A percentile compares a stretch with the other conserved stretches of the same genome.
phyloP scores from a whole-genome alignment of 495 filamentous ascomycete genomes.

The Cladorrhinum samala region DNA sequence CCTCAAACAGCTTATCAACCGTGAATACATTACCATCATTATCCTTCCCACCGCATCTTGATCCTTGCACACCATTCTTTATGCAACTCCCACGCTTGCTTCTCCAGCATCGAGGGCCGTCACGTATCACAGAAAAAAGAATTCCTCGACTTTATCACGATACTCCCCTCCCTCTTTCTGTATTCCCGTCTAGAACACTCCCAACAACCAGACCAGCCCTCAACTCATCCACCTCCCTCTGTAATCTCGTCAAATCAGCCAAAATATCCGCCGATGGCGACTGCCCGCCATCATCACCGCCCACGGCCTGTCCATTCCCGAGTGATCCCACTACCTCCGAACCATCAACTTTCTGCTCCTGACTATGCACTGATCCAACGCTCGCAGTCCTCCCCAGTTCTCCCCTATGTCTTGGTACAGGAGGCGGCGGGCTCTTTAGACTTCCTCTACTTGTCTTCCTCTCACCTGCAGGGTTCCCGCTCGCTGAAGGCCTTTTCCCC shows the following conservation, averaged over 20 bases:
- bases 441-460: not conserved
- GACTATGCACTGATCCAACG: not conserved
- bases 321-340: not conserved
- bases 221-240: slow-evolving; percentile 66
- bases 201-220: slow-evolving; percentile 33
- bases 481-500: slow-evolving; percentile 23
- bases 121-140: not conserved
- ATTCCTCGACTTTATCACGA: not conserved
- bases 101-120: too few species aligned
- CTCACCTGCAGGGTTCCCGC: too few species aligned
- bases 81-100: too few species aligned
- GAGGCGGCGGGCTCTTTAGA: slow-evolving; percentile 46
- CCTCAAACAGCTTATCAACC: too few species aligned
- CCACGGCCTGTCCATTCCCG: too few species aligned
- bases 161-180: not conserved
- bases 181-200: not conserved
- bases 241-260: slow-evolving; percentile 60
- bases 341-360: slow-evolving; percentile 8
- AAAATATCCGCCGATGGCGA: slow-evolving; percentile 48
- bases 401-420: slow-evolving; percentile 39
- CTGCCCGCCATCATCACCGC: not conserved
- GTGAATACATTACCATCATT: too few species aligned
- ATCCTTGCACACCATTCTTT: too few species aligned
- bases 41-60: too few species aligned
- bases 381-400: not conserved